Evolutionary conservation across 2,329 filamentous ascomycete species (phyloP).

Genomic region (Bipolaris cookei): DNA sequence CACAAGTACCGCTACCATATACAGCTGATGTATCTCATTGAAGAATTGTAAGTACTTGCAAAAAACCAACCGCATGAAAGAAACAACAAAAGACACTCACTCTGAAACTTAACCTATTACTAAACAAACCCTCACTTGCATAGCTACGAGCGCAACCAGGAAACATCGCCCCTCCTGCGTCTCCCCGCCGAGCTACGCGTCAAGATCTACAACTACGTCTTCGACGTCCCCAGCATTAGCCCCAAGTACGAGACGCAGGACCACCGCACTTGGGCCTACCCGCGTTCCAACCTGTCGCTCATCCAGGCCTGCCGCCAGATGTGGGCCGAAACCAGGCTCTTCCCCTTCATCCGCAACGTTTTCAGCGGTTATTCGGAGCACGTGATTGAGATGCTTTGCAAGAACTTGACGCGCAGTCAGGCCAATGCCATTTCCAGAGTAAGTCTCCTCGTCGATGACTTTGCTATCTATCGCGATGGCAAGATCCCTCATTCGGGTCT

Average conservation of each 20-base stretch:
- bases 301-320: slow-evolving; percentile 13
- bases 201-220: slow-evolving; percentile 14
- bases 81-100: too few relatives aligned
- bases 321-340: slow-evolving; percentile 9
- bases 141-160: slow-evolving; percentile 8
- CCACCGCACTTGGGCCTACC: slow-evolving; percentile 5
- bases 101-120: too few relatives aligned
- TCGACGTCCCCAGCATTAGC: neutral
- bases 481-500: slow-evolving; percentile 4
- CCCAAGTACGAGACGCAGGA: neutral
- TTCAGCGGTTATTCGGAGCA: slow-evolving; percentile 3
- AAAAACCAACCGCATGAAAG: too few relatives aligned
- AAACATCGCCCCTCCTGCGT: slow-evolving; percentile 11
- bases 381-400: slow-evolving; percentile 6
- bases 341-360: neutral
- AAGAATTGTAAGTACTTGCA: neutral
- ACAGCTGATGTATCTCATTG: neutral
- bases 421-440: slow-evolving; percentile 1
- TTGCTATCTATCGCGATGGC: slow-evolving; percentile 6
- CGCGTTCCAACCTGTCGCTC: neutral
- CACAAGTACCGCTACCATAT: neutral
- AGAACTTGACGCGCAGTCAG: neutral
- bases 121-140: too few relatives aligned
- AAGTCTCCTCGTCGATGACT: slow-evolving; percentile 3
- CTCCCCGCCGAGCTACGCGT: slow-evolving; percentile 16